Base-by-base conservation (phyloP, 2,329 filamentous ascomycete genomes). In the Sporothrix mexicana region DNA sequence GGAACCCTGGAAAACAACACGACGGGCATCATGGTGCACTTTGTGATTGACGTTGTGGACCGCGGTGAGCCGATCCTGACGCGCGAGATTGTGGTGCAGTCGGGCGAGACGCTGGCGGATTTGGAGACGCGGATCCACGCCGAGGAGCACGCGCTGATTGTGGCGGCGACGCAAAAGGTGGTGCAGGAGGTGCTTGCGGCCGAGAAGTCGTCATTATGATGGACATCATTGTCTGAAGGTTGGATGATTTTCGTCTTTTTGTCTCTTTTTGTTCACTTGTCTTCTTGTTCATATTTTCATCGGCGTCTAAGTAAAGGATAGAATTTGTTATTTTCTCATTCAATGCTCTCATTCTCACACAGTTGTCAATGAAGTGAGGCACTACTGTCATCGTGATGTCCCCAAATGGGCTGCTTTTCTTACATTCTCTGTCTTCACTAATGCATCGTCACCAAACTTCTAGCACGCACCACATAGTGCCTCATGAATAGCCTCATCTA, bases 21-120 rank as follows among this genome's bases (percentile, higher is more conserved):
- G 76, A 97, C 94, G 0, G 94, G 95, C 0, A 91, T 97, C 71
- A 97, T 97, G 95, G 90, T 94, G 17, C 94, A 97, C 82, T 91
- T 95, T 81, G 94, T 97, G 64, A 90, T 93, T 74, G 85, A 83
- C 9, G 89, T 95, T 80, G 93, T 97, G 71, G 94, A 97, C 83
- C 88, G 91, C 78, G 94, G 94, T 2, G 85, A 88, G 75, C 91
- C 93, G 10, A 91, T 97, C 77, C 78, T 95, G 74, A 87, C 91
- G 1, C 81, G 86, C 75, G 91, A 95, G 81, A 88, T 97, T 30
- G 85, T 89, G 72, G 89, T 87, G 76, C 86, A 87, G 73, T 85
- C 88, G 66, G 90, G 88, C 49, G 90, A 93, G 78, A 85, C 84
- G 30, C 78, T 95, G 72, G 86, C 89, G 47, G 86, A 87, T 68